Base-by-base conservation (phyloP, 2,329 filamentous ascomycete species). In the Nemania diffusa region DNA sequence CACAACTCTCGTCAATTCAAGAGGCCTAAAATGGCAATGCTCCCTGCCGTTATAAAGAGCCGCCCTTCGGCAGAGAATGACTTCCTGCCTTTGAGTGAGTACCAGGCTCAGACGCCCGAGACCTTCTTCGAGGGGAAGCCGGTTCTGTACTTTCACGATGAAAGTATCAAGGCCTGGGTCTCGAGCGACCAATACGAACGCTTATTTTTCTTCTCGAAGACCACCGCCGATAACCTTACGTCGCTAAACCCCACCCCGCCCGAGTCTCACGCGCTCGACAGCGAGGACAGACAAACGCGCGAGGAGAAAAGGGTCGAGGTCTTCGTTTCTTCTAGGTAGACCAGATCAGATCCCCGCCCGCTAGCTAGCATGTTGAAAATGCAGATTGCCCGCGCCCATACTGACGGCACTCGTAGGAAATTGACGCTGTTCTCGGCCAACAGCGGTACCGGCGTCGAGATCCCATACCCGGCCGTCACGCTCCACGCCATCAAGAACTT, bases 401-500 rank as follows among this genome's bases (percentile, higher is more conserved):
- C 71, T 73, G 20, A 70, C 44, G 17, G 15, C 2, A 2, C 2
- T 24, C 6, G 20, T 74, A 86, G 86, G 73, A 81, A 84, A 72
- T 83, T 94, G 62, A 88, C 84, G 15, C 78, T 94, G 67, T 94
- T 89, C 81, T 90, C 89, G 71, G 78, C 81, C 13, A 78, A 84
- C 3, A 84, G 83, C 13, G 81, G 83, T 40, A 84, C 81, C 20
- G 92, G 92, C 69, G 80, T 93, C 51, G 84, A 88, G 46, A 91
- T 94, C 71, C 88, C 91, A 0, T 95, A 94, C 78, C 91, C 90
- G 2, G 82, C 87, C 68, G 92, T 95, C 76, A 89, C 89, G 24
- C 88, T 94, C 17, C 92, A 94, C 77, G 92, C 91, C 0, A 87
- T 91, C 73, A 90, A 92, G 79, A 87, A 88, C 63, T 82, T 87